Conservation (phyloP, 805 yeast genomes). For the Candida arabinofermentans region DNA sequence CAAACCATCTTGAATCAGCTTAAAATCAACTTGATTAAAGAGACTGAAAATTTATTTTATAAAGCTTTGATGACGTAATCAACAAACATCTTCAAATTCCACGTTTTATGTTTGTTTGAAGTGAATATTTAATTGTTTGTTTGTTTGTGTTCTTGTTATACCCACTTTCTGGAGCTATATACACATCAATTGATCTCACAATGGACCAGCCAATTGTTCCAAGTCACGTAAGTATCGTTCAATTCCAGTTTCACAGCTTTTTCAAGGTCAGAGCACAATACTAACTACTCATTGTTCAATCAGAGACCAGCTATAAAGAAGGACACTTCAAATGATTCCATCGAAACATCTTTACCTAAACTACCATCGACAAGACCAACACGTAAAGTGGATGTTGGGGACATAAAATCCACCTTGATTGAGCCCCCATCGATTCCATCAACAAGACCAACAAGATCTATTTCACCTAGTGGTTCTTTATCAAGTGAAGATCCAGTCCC, state of each 20-base stretch:
- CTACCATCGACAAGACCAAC: slow-evolving; percentile 17
- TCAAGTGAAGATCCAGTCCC: background rate
- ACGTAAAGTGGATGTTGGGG: background rate
- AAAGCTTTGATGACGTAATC: background rate
- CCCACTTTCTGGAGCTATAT: background rate
- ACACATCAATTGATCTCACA: background rate
- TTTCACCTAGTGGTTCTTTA: background rate
- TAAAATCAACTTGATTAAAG: too few relatives aligned
- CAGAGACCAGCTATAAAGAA: slow-evolving; percentile 8
- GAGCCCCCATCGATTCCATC: slow-evolving; percentile 14
- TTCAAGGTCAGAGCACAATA: background rate
- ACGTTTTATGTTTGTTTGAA: too few relatives aligned
- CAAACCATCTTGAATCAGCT: too few relatives aligned
- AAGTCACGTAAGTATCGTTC: slow-evolving; percentile 16
- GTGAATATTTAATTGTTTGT: too few relatives aligned
- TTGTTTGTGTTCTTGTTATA: background rate
- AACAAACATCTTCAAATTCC: too few relatives aligned
- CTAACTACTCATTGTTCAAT: background rate
- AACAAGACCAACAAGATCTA: slow-evolving; percentile 12
- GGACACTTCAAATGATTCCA: slow-evolving; percentile 5
- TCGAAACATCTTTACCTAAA: slow-evolving; percentile 5
- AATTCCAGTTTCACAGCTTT: background rate
- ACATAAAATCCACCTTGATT: too few relatives aligned
- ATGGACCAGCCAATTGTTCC: slow-evolving; percentile 23
- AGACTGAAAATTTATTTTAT: background rate